Base-by-base conservation (phyloP, 192 early-diverging fungal genomes). In the Backusella parvicylindrica region DNA sequence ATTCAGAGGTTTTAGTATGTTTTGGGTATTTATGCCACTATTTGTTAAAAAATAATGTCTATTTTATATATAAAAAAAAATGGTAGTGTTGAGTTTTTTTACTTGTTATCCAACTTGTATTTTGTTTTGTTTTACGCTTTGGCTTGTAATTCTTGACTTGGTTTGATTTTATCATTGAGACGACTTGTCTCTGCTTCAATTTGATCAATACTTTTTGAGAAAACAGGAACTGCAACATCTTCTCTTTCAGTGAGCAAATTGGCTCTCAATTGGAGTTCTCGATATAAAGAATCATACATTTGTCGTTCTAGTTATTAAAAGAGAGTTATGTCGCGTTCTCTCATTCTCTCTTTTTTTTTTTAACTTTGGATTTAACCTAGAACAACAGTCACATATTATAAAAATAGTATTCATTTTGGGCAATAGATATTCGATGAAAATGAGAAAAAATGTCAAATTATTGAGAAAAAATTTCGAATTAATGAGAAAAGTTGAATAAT, bases 11-110 rank as follows among this genome's bases (percentile, higher is more conserved):
- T 41, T 26, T 15, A 38, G 18, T 26, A 26, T 21, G 9, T 43
- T 18, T 12, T 70, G 35, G 11, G 68, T 70, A 43, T 70, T 41
- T 9, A 70, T 70, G 8, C 68, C 68, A 43, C 26, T 41, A 30
- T 41, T 70, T 28, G 68, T 37, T 47, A 70, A 31, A 15, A 70
- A 70, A 41, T 70, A 70, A 30, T 70, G 68, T 30, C 68, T 70
- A 70, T 70, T 32, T 18, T 1, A 30, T 28, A 26, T 16, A 69
- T 30, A 15, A 37, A 69, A 30, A 0, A 23, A 38, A 30, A 9
- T 9, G 35, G 15, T 37, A 68, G 33, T 31, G 0, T 40, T 33
- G 6, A 7, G 37, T 31, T 32, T 18, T n/a, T 16, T 65, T 30
- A 7, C 16, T 6, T 65, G 1, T 16, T n/a, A n/a, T n/a, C n/a